These are phyloP conservation scores for Zasmidium angulare DNA, from an alignment of 2,329 filamentous ascomycete species.

Conservation along the genomic window DNA sequence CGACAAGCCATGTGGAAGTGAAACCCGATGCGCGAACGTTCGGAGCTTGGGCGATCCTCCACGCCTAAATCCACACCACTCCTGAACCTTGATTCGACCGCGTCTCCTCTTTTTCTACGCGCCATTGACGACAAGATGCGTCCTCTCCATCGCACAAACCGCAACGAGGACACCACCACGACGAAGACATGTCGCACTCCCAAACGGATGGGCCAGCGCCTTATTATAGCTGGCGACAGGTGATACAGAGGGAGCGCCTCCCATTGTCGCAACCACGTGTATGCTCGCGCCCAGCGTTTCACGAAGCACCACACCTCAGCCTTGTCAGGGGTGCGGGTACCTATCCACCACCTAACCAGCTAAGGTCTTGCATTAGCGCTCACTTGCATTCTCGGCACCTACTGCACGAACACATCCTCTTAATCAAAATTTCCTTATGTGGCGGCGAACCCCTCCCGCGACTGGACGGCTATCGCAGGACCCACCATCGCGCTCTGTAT, in stretches of 20 bases:
- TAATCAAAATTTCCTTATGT: neutral
- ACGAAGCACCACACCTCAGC: constrained; percentile 3
- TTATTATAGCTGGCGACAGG: neutral
- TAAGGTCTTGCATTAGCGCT: constrained; percentile 1
- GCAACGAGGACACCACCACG: neutral
- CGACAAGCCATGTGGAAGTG: neutral
- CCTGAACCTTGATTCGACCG: constrained; percentile 2
- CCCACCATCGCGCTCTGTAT: neutral
- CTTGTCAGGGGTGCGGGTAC: neutral
- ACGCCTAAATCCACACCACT: neutral
- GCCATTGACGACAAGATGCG: neutral
- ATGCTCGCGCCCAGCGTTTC: constrained; percentile 5
- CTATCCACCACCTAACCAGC: neutral
- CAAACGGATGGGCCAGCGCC: neutral
- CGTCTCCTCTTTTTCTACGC: neutral
- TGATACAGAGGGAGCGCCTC: neutral
- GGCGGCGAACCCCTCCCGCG: neutral
- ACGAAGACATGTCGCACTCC: neutral
- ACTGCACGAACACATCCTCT: neutral
- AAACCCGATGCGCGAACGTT: neutral
- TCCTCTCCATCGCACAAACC: neutral
- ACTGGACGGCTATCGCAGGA: neutral
- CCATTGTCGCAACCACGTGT: constrained; percentile 3
- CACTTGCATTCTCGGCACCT: constrained; percentile 2
- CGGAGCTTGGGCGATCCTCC: neutral